A percentile compares a stretch with the other conserved stretches of the same genome.
Conservation (phyloP, 495 filamentous ascomycete genomes). For the Trichoderma erinaceum region DNA sequence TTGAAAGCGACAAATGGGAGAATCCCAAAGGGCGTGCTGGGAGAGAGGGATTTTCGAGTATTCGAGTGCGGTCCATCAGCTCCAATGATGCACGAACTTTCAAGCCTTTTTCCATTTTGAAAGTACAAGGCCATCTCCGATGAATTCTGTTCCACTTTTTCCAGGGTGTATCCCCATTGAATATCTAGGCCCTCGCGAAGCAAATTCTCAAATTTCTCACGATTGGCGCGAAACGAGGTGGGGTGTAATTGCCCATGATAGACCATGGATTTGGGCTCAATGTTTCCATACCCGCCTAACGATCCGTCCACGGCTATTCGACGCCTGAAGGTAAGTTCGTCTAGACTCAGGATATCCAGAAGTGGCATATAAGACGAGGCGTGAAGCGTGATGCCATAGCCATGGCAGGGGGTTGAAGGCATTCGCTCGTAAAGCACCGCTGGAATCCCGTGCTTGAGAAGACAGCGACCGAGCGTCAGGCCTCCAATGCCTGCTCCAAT, state of each 20-base stretch:
- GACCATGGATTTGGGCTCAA: not conserved
- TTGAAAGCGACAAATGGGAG: conserved; percentile 37
- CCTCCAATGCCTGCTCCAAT: conserved; percentile 21
- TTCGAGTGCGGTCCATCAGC: conserved; percentile 35
- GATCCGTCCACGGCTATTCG: conserved; percentile 26
- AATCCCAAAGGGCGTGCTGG: conserved; percentile 24
- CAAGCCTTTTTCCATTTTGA: conserved; percentile 18
- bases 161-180: conserved; percentile 25
- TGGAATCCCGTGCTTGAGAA: conserved; percentile 29
- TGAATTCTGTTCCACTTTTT: conserved; percentile 15
- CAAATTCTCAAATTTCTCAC: conserved; percentile 18
- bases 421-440: conserved; percentile 27
- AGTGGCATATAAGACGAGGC: conserved; percentile 30
- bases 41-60: conserved; percentile 25
- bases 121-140: not conserved
- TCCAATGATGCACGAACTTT: conserved; percentile 27
- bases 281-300: conserved; percentile 6
- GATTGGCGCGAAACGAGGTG: conserved; percentile 29
- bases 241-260: not conserved
- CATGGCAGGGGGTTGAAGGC: conserved; percentile 19
- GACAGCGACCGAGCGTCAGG: conserved; percentile 28
- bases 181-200: conserved; percentile 31
- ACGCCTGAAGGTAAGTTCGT: conserved; percentile 25
- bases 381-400: conserved; percentile 35
- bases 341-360: conserved; percentile 27